Percentiles rank a stretch among this genome's conserved stretches.
Conservation (phyloP, 148 eudicot genomes). For the Drosera capensis region DNA sequence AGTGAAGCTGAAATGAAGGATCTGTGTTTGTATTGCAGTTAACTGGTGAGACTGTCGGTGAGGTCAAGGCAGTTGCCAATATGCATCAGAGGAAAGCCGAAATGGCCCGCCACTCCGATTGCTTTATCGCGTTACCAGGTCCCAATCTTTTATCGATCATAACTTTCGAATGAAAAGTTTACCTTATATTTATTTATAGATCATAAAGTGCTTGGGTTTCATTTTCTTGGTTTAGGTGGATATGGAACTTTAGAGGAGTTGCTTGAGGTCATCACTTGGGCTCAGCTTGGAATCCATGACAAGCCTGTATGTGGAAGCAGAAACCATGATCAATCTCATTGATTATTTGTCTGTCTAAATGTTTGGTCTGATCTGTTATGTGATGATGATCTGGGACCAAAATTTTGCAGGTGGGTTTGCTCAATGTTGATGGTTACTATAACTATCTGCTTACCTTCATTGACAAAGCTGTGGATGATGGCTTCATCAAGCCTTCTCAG, state of each 20-base stretch:
- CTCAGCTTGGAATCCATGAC: slow-evolving; percentile 13
- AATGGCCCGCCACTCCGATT: too few species aligned
- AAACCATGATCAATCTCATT: not conserved
- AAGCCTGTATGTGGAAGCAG: slow-evolving; percentile 8
- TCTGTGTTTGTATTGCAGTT: too few species aligned
- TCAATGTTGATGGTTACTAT: slow-evolving; percentile 3
- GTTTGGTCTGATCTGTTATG: not conserved
- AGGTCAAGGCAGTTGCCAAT: too few species aligned
- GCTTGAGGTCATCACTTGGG: slow-evolving; percentile 14
- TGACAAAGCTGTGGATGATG: slow-evolving; percentile 14
- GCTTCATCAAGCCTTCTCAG: slow-evolving; percentile 2
- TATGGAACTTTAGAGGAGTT: slow-evolving; percentile 11
- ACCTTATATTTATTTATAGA: too few species aligned
- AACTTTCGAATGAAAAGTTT: too few species aligned
- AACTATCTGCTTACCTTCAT: slow-evolving; percentile 5
- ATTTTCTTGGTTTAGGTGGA: too few species aligned
- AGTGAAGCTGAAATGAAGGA: too few species aligned
- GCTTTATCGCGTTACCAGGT: too few species aligned
- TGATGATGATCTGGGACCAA: not conserved
- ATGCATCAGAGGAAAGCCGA: too few species aligned
- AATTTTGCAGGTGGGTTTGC: not conserved
- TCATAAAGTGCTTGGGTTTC: too few species aligned
- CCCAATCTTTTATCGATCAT: too few species aligned
- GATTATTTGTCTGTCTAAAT: not conserved
- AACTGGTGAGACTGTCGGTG: too few species aligned